A percentile compares a stretch with the other conserved stretches of the same genome.
Evolutionary conservation across 2,329 filamentous ascomycete genomes (phyloP).

Genomic region (Coniochaeta ligniaria): DNA sequence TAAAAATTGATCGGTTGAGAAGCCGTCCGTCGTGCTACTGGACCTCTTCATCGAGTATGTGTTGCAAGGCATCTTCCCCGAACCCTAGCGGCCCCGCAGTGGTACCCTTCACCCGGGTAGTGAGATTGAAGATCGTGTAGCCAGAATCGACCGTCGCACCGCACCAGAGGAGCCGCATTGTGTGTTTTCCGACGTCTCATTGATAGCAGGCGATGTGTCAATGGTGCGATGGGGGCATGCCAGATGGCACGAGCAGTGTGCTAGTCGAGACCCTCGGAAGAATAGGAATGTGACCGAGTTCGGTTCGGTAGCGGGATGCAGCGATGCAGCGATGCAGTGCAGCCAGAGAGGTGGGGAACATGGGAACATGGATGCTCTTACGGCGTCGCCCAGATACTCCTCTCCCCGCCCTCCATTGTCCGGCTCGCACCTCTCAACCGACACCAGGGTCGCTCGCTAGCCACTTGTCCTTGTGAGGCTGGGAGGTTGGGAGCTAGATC

Average conservation of each 20-base stretch:
- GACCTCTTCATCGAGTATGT: not conserved
- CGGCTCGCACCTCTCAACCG: not conserved
- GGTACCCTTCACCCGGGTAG: not conserved
- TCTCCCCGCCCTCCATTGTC: not conserved
- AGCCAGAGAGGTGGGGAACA: not conserved
- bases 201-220: not conserved
- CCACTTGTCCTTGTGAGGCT: not conserved
- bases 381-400: not conserved
- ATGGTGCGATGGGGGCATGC: not conserved
- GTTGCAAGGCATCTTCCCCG: not conserved
- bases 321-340: not conserved
- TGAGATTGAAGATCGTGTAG: not conserved
- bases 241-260: not conserved
- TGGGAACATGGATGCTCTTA: not conserved
- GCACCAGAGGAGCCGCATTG: not conserved
- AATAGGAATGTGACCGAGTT: not conserved
- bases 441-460: not conserved
- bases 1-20: constrained; percentile 1
- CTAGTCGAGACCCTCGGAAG: not conserved
- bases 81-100: not conserved
- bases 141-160: not conserved
- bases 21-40: not conserved
- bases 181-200: not conserved
- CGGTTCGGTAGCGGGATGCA: not conserved
- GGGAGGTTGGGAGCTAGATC: not conserved